Evolutionary conservation across 2,329 filamentous ascomycete genomes (phyloP).

Genomic region (Dichotomopilus funicola): DNA sequence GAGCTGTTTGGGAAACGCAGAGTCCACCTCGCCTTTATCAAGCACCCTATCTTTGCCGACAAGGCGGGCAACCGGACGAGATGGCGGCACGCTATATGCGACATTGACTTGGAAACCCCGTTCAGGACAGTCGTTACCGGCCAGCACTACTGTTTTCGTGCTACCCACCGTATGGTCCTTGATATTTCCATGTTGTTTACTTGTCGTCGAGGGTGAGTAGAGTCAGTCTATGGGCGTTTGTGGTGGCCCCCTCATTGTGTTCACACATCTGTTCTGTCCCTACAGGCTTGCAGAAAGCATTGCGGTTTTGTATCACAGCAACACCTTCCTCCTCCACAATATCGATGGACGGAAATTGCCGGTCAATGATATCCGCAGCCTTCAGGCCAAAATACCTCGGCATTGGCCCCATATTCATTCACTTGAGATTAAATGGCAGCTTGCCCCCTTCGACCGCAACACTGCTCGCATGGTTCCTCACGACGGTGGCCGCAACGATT

Average conservation of each 20-base stretch:
- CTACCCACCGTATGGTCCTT: slow-evolving; percentile 8
- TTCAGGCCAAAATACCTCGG: slow-evolving; percentile 16
- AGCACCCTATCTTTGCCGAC: slow-evolving; percentile 12
- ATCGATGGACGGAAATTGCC: slow-evolving; percentile 3
- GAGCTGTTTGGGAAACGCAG: slow-evolving; percentile 12
- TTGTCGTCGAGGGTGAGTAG: slow-evolving; percentile 15
- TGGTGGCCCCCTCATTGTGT: background rate
- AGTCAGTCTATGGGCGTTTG: background rate
- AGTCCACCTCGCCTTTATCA: slow-evolving; percentile 15
- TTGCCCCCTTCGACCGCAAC: slow-evolving; percentile 11
- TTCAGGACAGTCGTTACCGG: slow-evolving; percentile 4
- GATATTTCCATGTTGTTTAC: slow-evolving; percentile 15
- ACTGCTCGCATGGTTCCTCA: slow-evolving; percentile 13
- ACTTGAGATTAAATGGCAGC: slow-evolving; percentile 16
- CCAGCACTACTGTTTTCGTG: slow-evolving; percentile 12
- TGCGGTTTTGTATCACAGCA: slow-evolving; percentile 15
- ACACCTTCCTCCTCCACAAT: slow-evolving; percentile 16
- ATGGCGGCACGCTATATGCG: slow-evolving; percentile 16
- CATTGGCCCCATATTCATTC: slow-evolving; percentile 13
- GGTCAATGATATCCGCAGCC: slow-evolving; percentile 15
- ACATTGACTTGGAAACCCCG: background rate
- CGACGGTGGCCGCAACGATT: slow-evolving; percentile 10
- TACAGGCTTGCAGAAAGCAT: slow-evolving; percentile 11
- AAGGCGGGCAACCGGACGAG: slow-evolving; percentile 11
- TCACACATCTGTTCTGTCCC: background rate